Conservation (phyloP, 2,329 filamentous ascomycete genomes). For the Fusarium xylarioides region DNA sequence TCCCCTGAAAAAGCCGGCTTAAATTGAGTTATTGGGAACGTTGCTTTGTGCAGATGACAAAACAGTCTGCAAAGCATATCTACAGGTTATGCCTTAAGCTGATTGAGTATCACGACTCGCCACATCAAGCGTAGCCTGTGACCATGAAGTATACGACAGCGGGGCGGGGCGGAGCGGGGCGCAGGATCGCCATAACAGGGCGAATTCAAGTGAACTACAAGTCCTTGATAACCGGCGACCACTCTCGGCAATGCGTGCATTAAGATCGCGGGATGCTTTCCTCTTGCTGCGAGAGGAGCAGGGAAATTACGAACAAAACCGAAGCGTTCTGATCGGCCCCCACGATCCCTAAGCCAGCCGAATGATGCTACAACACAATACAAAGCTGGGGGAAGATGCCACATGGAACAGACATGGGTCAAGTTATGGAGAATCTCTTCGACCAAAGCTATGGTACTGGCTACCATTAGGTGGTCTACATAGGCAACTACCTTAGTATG, state of each 20-base stretch:
- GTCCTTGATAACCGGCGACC: neutral
- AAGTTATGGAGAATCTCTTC: conserved; percentile 20
- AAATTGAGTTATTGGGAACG: no score
- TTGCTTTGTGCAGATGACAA: no score
- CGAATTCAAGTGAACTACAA: neutral
- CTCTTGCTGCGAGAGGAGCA: neutral
- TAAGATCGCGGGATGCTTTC: neutral
- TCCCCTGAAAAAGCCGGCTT: no score
- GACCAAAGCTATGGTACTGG: neutral
- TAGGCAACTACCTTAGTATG: neutral
- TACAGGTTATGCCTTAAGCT: no score
- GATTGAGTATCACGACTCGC: no score
- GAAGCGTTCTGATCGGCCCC: conserved; percentile 10
- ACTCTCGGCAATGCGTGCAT: neutral
- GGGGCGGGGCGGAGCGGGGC: conserved; percentile 34
- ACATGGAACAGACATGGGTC: conserved; percentile 31
- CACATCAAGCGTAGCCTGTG: no score
- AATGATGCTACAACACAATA: conserved; percentile 22
- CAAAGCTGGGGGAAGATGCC: conserved; percentile 27
- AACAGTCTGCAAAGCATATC: no score
- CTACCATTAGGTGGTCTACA: neutral
- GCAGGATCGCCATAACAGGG: neutral
- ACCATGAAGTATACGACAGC: no score
- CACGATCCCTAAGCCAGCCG: neutral
- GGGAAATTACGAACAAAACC: neutral